Evolutionary conservation across 73 alveolate species (phyloP).

Genomic region (Paramecium primaurelia): DNA sequence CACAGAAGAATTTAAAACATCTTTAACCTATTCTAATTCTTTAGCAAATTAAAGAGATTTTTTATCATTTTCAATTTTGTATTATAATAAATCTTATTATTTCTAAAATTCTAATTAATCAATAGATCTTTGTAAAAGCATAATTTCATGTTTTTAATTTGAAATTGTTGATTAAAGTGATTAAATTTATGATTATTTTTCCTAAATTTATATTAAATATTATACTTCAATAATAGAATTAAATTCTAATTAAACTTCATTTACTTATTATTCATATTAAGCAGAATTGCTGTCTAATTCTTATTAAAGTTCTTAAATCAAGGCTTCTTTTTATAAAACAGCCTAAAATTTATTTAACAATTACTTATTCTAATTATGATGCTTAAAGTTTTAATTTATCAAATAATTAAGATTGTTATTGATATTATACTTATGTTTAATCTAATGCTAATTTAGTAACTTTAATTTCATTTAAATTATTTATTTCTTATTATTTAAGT

Average conservation of each 20-base stretch:
- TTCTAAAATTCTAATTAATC: slow-evolving; percentile 15
- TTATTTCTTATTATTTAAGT: not conserved
- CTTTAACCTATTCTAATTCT: not conserved
- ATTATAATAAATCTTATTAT: not conserved
- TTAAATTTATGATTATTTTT: not conserved
- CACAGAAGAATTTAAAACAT: not conserved
- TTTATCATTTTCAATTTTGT: slow-evolving; percentile 9
- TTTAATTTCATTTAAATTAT: not conserved
- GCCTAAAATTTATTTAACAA: not conserved
- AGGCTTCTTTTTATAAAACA: not conserved
- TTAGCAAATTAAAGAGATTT: not conserved
- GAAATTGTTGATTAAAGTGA: not conserved
- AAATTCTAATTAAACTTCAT: not conserved
- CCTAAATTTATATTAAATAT: not conserved
- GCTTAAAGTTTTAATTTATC: not conserved
- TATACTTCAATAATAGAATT: not conserved
- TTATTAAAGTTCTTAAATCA: not conserved
- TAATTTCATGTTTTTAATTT: not conserved
- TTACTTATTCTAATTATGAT: slow-evolving; percentile 15
- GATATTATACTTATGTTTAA: not conserved
- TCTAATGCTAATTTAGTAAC: not conserved
- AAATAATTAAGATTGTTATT: not conserved
- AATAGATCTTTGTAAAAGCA: not conserved
- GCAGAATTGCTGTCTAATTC: not conserved
- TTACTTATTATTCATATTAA: not conserved